Evolutionary conservation across 768 basidiomycete species (phyloP).

Genomic region (Vararia minispora): DNA sequence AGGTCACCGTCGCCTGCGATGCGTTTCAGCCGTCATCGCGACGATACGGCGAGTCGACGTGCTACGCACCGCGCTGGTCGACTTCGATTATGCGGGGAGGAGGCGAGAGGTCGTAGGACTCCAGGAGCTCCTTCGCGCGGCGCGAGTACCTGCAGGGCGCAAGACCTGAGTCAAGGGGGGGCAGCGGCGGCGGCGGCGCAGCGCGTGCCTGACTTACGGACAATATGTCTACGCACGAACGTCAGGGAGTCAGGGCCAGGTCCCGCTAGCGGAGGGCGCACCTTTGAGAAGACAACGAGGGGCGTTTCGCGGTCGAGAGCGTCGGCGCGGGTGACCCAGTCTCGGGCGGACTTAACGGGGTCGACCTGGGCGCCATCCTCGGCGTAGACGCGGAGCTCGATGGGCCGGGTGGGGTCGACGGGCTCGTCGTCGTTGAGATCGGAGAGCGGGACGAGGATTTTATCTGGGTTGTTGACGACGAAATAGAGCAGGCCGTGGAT

Average conservation of each 20-base stretch:
- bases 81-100: conserved; percentile 65
- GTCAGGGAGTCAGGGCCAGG: conserved; percentile 3
- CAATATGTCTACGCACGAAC: conserved; percentile 53
- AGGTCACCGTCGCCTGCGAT: conserved; percentile 44
- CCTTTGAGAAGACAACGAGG: conserved; percentile 77
- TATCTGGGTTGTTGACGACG: conserved; percentile 37
- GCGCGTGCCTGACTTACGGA: conserved; percentile 38
- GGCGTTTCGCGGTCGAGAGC: conserved; percentile 41
- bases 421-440: conserved; percentile 13
- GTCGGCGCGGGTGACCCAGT: conserved; percentile 34
- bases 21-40: not conserved
- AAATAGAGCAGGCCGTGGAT: conserved; percentile 65
- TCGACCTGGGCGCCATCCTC: conserved; percentile 25
- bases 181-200: not conserved
- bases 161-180: conserved; percentile 1
- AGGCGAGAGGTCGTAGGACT: conserved; percentile 47
- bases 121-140: conserved; percentile 51
- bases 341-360: too few species aligned
- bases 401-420: conserved; percentile 31
- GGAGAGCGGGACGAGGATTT: conserved; percentile 23
- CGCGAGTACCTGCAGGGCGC: conserved; percentile 38
- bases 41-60: conserved; percentile 1
- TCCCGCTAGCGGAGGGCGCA: conserved; percentile 18
- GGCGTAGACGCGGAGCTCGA: conserved; percentile 46
- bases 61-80: conserved; percentile 48